Percentiles rank a stretch among this genome's conserved stretches.
These are phyloP conservation scores for Malassezia brasiliensis DNA, from an alignment of 1,284 basidiomycete species.

Conservation along the genomic window DNA sequence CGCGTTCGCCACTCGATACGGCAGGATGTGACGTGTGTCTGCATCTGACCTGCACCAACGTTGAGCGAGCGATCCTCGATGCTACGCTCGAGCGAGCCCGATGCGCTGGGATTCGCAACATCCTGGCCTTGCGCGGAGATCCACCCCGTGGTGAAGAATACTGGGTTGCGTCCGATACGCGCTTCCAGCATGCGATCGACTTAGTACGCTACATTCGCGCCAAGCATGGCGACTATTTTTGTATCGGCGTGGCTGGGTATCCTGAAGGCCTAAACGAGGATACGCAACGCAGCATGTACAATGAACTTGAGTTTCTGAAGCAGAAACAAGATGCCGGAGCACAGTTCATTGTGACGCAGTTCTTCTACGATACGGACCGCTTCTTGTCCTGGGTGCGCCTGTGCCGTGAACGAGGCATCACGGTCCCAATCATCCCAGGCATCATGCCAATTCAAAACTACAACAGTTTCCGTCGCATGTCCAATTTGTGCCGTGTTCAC, in stretches of 20 bases:
- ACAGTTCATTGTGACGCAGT: conserved; percentile 88
- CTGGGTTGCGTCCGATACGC: conserved; percentile 73
- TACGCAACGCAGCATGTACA: conserved; percentile 51
- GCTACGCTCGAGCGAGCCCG: conserved; percentile 71
- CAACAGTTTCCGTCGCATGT: conserved; percentile 78
- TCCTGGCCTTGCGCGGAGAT: conserved; percentile 76
- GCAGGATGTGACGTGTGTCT: conserved; percentile 74
- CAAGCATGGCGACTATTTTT: conserved; percentile 77
- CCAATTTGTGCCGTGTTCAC: conserved; percentile 72
- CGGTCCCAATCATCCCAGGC: conserved; percentile 81
- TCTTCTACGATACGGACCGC: conserved; percentile 83
- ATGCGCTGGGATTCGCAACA: conserved; percentile 71
- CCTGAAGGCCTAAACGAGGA: conserved; percentile 68
- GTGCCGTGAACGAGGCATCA: conserved; percentile 60
- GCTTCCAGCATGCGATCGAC: conserved; percentile 78
- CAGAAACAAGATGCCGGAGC: conserved; percentile 88
- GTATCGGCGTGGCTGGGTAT: conserved; percentile 85
- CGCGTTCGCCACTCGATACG: not conserved
- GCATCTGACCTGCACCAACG: conserved; percentile 95
- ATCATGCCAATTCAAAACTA: conserved; percentile 98
- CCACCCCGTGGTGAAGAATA: conserved; percentile 86
- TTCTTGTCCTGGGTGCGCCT: conserved; percentile 31
- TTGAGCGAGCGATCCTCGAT: conserved; percentile 64
- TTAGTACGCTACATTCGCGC: conserved; percentile 81
- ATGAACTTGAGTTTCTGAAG: conserved; percentile 70